Conservation (phyloP, 345 rosid genomes). For the Sonneratia caseolaris region DNA sequence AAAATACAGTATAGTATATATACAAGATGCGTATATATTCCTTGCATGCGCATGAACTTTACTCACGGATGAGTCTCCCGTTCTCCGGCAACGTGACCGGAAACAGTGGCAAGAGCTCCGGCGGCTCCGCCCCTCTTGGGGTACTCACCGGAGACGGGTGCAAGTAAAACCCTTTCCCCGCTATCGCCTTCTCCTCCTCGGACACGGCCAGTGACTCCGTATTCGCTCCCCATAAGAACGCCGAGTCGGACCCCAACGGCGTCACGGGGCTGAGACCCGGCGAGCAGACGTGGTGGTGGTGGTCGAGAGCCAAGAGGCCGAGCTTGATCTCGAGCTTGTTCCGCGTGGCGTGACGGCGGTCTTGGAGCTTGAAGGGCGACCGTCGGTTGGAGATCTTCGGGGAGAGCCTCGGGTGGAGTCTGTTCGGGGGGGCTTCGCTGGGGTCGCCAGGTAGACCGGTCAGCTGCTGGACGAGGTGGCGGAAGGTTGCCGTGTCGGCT, state of each 20-base stretch:
- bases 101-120: constrained; percentile 76
- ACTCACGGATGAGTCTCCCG: constrained; percentile 27
- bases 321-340: constrained; percentile 28
- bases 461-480: constrained; percentile 87
- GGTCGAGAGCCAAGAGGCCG: constrained; percentile 71
- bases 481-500: constrained; percentile 74
- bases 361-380: constrained; percentile 76
- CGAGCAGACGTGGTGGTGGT: constrained; percentile 60
- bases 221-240: constrained; percentile 33
- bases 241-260: constrained; percentile 16
- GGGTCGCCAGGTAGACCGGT: constrained; percentile 43
- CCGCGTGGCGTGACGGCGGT: neutral
- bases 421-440: neutral
- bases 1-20: neutral
- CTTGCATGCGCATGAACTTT: neutral
- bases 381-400: constrained; percentile 30
- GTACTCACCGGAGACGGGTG: constrained; percentile 86
- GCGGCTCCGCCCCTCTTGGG: constrained; percentile 71
- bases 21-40: neutral
- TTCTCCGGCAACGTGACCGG: constrained; percentile 67
- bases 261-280: constrained; percentile 19
- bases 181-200: constrained; percentile 85
- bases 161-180: constrained; percentile 76
- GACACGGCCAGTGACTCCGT: constrained; percentile 26
- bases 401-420: constrained; percentile 25